These are phyloP conservation scores for Jaenimonas drosophilae DNA, from an alignment of 208 protist genomes.

Conservation along the genomic window DNA sequence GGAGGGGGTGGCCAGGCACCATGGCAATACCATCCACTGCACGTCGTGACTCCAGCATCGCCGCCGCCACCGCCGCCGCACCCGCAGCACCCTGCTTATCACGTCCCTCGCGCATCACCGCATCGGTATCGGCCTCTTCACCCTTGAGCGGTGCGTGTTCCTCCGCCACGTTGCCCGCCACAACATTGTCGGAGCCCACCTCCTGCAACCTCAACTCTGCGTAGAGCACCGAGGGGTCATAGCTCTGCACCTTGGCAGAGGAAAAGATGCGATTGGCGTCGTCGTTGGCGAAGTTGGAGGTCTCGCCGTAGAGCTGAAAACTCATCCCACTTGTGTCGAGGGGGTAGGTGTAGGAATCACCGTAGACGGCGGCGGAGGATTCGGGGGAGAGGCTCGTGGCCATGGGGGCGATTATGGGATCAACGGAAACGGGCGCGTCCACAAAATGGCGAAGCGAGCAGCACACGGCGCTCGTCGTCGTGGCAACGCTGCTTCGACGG, in stretches of 20 bases:
- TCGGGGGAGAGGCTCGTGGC: neutral
- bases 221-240: constrained; percentile 40
- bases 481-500: no score
- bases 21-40: constrained; percentile 38
- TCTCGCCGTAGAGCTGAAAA: constrained; percentile 54
- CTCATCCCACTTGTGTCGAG: constrained; percentile 14
- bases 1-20: constrained; percentile 42
- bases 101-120: constrained; percentile 41
- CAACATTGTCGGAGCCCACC: constrained; percentile 2
- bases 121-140: constrained; percentile 36
- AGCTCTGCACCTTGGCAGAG: constrained; percentile 30
- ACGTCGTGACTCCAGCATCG: constrained; percentile 43
- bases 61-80: constrained; percentile 44
- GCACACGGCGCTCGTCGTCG: no score
- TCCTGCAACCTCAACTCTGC: constrained; percentile 33
- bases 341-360: constrained; percentile 25
- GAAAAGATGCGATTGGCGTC: constrained; percentile 41
- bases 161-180: constrained; percentile 6
- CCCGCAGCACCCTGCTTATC: constrained; percentile 53
- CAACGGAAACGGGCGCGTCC: neutral
- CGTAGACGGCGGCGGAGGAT: neutral
- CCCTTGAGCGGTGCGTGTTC: constrained; percentile 8
- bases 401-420: constrained; percentile 1
- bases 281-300: constrained; percentile 12
- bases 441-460: neutral